Conservation (phyloP, 192 early-diverging fungal genomes). For the Coemansia reversa region DNA sequence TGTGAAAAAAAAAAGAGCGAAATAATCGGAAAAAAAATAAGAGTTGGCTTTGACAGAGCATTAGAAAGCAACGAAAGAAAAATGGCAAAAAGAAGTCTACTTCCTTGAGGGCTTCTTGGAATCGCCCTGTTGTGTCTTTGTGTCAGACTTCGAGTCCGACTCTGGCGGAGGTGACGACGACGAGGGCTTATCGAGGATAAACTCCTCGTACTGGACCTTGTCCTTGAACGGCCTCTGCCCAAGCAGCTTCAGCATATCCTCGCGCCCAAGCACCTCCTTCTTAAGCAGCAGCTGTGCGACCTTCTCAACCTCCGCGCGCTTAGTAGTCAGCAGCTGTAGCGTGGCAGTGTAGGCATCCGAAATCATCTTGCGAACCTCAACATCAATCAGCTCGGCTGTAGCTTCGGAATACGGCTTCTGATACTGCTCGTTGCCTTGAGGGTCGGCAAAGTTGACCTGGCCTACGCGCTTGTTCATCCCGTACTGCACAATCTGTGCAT, state of each 20-base stretch:
- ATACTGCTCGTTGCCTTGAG: constrained; percentile 72
- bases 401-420: constrained; percentile 96
- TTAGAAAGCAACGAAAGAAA: not conserved
- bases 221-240: constrained; percentile 83
- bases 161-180: constrained; percentile 25
- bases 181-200: constrained; percentile 53
- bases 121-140: constrained; percentile 1
- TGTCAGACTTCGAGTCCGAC: not conserved
- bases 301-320: constrained; percentile 84
- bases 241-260: constrained; percentile 90
- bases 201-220: constrained; percentile 69
- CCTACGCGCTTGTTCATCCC: constrained; percentile 93
- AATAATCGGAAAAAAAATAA: not conserved
- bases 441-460: constrained; percentile 77
- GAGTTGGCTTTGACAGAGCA: not conserved
- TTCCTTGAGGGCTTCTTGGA: constrained; percentile 7
- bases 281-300: constrained; percentile 88
- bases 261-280: constrained; percentile 95
- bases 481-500: constrained; percentile 90
- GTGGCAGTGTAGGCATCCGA: constrained; percentile 81
- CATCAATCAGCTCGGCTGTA: constrained; percentile 91
- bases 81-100: not conserved
- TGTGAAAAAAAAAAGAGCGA: not conserved
- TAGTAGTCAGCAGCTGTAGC: constrained; percentile 77
- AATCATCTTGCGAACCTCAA: constrained; percentile 87